Conservation (phyloP, 148 eudicot species). For the Arctostaphylos glauca region DNA sequence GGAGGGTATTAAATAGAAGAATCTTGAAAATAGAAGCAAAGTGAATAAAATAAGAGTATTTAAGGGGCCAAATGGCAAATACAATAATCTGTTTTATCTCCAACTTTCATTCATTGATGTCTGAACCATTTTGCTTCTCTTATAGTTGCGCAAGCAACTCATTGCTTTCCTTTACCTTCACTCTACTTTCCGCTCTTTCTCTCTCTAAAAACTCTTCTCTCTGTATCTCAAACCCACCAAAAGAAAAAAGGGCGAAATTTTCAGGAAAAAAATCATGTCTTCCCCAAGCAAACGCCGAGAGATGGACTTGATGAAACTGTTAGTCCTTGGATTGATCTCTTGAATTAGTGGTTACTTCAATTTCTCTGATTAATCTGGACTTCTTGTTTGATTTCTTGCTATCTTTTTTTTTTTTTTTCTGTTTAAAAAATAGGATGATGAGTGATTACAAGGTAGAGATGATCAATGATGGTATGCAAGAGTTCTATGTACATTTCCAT, state of each 20-base stretch:
- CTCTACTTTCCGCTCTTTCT: conserved; percentile 13
- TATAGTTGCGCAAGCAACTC: conserved; percentile 23
- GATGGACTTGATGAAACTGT: conserved; percentile 99
- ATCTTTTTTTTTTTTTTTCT: conserved; percentile 2
- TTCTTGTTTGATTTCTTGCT: conserved; percentile 11
- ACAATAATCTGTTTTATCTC: conserved; percentile 6
- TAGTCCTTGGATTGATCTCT: conserved; percentile 14
- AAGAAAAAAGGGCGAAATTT: not conserved
- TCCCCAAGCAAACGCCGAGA: conserved; percentile 97
- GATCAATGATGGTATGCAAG: conserved; percentile 92
- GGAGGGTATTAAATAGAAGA: not conserved
- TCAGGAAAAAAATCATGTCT: conserved; percentile 52
- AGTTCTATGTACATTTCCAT: conserved; percentile 83
- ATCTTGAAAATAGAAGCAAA: conserved; percentile 13
- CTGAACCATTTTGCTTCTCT: conserved; percentile 23
- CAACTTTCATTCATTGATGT: conserved; percentile 24
- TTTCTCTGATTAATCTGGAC: not conserved
- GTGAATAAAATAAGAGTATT: not conserved
- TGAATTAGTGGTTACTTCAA: not conserved
- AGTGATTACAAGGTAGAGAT: conserved; percentile 97
- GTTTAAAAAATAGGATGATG: conserved; percentile 68
- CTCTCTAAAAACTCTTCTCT: not conserved
- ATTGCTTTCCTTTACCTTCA: conserved; percentile 26
- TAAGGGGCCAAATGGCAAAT: conserved; percentile 15
- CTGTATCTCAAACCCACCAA: conserved; percentile 1